Conservation (phyloP, 306 rosid species). For the Coriaria nepalensis region DNA sequence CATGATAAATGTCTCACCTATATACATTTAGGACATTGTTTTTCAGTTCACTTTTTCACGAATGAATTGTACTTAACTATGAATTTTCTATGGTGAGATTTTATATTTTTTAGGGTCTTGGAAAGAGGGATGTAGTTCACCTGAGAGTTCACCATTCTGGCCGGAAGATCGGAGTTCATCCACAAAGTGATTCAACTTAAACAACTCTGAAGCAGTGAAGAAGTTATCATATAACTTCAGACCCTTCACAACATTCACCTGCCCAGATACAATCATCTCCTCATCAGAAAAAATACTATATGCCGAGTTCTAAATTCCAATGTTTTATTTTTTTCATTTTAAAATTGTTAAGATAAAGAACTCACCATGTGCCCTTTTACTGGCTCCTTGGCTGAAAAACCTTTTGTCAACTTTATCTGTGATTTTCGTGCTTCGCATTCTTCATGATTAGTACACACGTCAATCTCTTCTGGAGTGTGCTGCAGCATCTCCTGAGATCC, state of each 20-base stretch:
- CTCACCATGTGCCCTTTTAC: conserved; percentile 79
- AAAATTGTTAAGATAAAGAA: conserved; percentile 21
- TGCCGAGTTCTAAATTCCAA: too few species aligned
- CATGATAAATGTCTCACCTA: conserved; percentile 75
- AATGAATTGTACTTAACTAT: too few species aligned
- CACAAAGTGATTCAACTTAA: conserved; percentile 50
- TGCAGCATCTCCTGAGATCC: conserved; percentile 74
- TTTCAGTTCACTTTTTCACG: neutral
- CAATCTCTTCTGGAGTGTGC: conserved; percentile 21
- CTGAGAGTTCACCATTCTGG: conserved; percentile 65
- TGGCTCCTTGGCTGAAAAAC: conserved; percentile 73
- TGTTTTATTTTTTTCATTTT: neutral
- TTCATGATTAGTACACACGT: conserved; percentile 63
- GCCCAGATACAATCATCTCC: conserved; percentile 16
- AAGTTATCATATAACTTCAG: conserved; percentile 57
- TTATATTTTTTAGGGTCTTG: too few species aligned
- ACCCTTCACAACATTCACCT: conserved; percentile 91
- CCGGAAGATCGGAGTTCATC: conserved; percentile 56
- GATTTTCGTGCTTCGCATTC: conserved; percentile 59
- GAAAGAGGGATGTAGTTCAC: conserved; percentile 13
- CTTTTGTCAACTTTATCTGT: conserved; percentile 64
- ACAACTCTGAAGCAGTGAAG: conserved; percentile 51
- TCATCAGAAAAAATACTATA: too few species aligned
- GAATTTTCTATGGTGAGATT: too few species aligned
- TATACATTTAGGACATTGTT: conserved; percentile 4